Evolutionary conservation across 2,329 filamentous ascomycete genomes (phyloP).

Genomic region (Alternaria conjuncta): DNA sequence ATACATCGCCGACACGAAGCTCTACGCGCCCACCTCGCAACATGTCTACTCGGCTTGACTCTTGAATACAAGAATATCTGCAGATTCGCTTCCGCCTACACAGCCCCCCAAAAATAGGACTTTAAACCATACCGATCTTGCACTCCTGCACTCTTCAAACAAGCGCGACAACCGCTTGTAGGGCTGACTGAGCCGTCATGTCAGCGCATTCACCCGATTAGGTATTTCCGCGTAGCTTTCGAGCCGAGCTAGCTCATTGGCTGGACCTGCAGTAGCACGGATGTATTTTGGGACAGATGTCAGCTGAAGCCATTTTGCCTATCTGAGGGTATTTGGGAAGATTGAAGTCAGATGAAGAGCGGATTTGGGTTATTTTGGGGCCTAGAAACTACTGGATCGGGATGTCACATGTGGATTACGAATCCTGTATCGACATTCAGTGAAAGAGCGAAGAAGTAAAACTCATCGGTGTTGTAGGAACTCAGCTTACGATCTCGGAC

Average conservation of each 20-base stretch:
- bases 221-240: slow-evolving; percentile 1
- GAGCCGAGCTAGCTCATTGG: neutral
- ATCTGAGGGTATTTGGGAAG: slow-evolving; percentile 7
- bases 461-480: neutral
- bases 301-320: slow-evolving; percentile 3
- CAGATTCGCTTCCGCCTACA: slow-evolving; percentile 16
- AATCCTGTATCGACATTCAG: neutral
- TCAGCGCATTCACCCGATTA: slow-evolving; percentile 8
- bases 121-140: neutral
- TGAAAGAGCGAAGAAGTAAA: neutral
- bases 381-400: neutral
- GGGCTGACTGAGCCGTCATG: slow-evolving; percentile 29
- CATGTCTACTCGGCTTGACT: neutral
- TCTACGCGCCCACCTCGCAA: slow-evolving; percentile 17
- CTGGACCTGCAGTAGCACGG: neutral
- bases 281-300: slow-evolving; percentile 13
- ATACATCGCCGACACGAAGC: slow-evolving; percentile 1
- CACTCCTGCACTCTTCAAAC: slow-evolving; percentile 12
- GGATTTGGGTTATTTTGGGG: slow-evolving; percentile 21
- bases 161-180: slow-evolving; percentile 40
- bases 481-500: neutral
- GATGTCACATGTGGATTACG: neutral
- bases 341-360: neutral
- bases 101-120: slow-evolving; percentile 38
- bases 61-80: slow-evolving; percentile 12